Conservation (phyloP, 1,284 basidiomycete species). For the Trametes hirsuta region DNA sequence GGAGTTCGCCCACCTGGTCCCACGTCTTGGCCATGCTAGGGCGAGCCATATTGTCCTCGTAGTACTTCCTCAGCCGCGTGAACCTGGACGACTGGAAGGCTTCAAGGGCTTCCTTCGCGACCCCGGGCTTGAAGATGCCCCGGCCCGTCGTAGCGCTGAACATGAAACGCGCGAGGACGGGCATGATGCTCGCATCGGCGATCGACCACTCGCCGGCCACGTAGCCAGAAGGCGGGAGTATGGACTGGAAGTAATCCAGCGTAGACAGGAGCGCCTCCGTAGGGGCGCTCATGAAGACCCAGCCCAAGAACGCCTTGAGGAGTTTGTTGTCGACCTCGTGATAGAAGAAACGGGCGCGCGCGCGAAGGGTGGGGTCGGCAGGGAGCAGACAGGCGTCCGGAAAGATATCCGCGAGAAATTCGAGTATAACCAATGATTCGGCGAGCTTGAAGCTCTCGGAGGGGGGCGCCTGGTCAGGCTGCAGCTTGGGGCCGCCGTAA, state of each 20-base stretch:
- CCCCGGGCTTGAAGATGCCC: constrained; percentile 30
- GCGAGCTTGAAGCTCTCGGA: constrained; percentile 45
- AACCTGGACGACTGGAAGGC: constrained; percentile 30
- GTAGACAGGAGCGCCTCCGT: constrained; percentile 42
- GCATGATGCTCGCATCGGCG: constrained; percentile 54
- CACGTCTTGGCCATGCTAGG: constrained; percentile 36
- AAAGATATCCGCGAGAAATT: constrained; percentile 45
- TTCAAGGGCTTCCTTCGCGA: constrained; percentile 31
- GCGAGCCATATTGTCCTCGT: constrained; percentile 33
- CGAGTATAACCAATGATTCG: constrained; percentile 60
- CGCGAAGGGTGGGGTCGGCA: constrained; percentile 10
- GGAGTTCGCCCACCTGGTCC: constrained; percentile 30
- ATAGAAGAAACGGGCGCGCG: constrained; percentile 49
- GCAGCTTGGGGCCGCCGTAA: constrained; percentile 55
- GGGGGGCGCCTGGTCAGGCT: constrained; percentile 45
- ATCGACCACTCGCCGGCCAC: constrained; percentile 43
- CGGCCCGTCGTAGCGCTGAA: constrained; percentile 30
- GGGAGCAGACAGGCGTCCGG: constrained; percentile 19
- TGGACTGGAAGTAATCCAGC: constrained; percentile 36
- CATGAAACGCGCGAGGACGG: constrained; percentile 38
- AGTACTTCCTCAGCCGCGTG: constrained; percentile 35
- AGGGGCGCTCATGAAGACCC: constrained; percentile 40
- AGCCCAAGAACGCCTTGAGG: constrained; percentile 34
- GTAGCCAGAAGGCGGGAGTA: constrained; percentile 35
- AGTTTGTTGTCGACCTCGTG: constrained; percentile 52